Conservation (phyloP, 305 asterid genomes). For the Plantago lanceolata region DNA sequence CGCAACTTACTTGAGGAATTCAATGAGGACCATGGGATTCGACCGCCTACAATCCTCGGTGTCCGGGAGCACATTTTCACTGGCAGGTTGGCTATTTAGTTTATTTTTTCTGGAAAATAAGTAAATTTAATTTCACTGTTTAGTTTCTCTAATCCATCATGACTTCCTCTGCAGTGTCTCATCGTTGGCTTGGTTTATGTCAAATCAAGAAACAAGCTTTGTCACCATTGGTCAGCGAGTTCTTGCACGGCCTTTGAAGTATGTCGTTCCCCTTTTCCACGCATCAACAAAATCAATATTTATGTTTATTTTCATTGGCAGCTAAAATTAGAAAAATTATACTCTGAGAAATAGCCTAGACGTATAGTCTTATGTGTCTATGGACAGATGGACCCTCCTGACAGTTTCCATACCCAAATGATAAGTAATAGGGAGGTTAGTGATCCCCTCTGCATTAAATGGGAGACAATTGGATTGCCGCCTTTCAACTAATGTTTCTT, state of each 20-base stretch:
- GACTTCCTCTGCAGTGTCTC: slow-evolving; percentile 67
- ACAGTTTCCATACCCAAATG: too few relatives aligned
- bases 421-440: too few relatives aligned
- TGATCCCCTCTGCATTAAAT: too few relatives aligned
- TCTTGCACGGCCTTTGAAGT: slow-evolving; percentile 83
- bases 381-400: too few relatives aligned
- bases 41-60: slow-evolving; percentile 76
- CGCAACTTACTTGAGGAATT: slow-evolving; percentile 85
- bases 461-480: too few relatives aligned
- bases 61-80: slow-evolving; percentile 90
- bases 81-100: slow-evolving; percentile 55
- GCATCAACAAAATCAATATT: background rate
- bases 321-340: background rate
- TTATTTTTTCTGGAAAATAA: background rate
- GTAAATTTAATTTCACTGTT: background rate
- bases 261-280: slow-evolving; percentile 27
- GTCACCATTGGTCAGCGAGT: slow-evolving; percentile 87
- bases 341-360: background rate
- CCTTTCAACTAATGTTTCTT: too few relatives aligned
- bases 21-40: slow-evolving; percentile 65
- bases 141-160: slow-evolving; percentile 4
- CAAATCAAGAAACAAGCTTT: slow-evolving; percentile 90
- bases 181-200: slow-evolving; percentile 96
- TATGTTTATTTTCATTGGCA: background rate
- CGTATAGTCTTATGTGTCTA: too few relatives aligned